A percentile compares a stretch with the other conserved stretches of the same genome.
These are phyloP conservation scores for Proliferodiscus dingleyae DNA, from an alignment of 2,329 filamentous ascomycete species.

Conservation along the genomic window DNA sequence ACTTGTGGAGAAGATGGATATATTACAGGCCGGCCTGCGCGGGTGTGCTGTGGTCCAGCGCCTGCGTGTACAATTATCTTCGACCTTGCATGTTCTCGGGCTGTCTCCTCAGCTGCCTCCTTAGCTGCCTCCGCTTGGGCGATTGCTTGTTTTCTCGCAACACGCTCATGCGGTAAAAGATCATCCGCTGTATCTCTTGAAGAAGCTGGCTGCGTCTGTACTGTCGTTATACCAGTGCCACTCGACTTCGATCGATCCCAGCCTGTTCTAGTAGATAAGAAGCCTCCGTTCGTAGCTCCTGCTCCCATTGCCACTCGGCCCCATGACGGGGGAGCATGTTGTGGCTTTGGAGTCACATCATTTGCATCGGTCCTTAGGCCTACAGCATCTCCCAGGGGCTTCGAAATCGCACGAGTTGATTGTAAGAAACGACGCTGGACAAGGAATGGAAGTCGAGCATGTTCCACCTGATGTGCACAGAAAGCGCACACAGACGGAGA, in stretches of 20 bases:
- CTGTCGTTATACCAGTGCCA: neutral
- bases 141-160: constrained; percentile 23
- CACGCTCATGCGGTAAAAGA: constrained; percentile 12
- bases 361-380: constrained; percentile 10
- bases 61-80: constrained; percentile 16
- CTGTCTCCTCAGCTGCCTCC: constrained; percentile 2
- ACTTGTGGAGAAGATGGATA: constrained; percentile 5
- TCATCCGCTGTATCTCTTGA: neutral
- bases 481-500: constrained; percentile 30
- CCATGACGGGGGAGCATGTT: constrained; percentile 8
- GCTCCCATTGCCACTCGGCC: constrained; percentile 11
- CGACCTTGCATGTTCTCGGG: constrained; percentile 10
- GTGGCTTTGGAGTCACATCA: neutral
- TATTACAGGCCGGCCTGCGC: constrained; percentile 20
- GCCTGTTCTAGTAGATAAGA: no score
- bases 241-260: neutral
- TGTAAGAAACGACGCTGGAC: constrained; percentile 30
- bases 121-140: constrained; percentile 4
- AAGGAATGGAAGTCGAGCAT: constrained; percentile 26
- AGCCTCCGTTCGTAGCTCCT: no score
- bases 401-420: constrained; percentile 24
- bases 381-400: constrained; percentile 21
- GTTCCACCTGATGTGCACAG: constrained; percentile 30
- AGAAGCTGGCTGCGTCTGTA: neutral
- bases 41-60: constrained; percentile 23